These are phyloP conservation scores for Torulaspora pretoriensis DNA, from an alignment of 1,139 yeast species.

Conservation along the genomic window DNA sequence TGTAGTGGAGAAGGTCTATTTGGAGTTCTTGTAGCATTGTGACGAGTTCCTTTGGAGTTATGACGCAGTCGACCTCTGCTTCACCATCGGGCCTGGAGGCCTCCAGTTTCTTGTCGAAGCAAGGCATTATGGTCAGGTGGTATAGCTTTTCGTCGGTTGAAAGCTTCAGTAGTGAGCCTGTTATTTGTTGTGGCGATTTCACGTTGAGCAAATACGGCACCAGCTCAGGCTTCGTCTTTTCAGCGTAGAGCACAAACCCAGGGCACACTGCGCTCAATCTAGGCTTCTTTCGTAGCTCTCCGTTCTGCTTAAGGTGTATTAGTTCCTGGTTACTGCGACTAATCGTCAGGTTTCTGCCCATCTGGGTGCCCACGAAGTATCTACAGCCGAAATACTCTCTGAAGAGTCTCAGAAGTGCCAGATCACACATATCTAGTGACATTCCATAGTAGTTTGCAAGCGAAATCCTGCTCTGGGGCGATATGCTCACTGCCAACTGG, in stretches of 20 bases:
- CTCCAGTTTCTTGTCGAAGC: conserved; percentile 93
- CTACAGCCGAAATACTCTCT: conserved; percentile 60
- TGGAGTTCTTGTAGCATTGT: conserved; percentile 58
- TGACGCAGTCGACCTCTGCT: conserved; percentile 84
- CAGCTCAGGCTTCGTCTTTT: conserved; percentile 87
- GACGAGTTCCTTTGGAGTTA: conserved; percentile 83
- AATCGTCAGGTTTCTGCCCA: conserved; percentile 71
- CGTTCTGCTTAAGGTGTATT: conserved; percentile 31
- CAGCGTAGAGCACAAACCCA: conserved; percentile 95
- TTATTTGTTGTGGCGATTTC: conserved; percentile 90
- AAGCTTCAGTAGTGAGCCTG: conserved; percentile 69
- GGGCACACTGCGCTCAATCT: conserved; percentile 75
- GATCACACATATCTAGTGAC: conserved; percentile 55
- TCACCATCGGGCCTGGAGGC: conserved; percentile 76
- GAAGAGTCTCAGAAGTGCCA: conserved; percentile 55
- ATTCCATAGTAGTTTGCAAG: conserved; percentile 64
- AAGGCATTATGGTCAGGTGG: conserved; percentile 89
- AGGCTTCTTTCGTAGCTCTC: conserved; percentile 15
- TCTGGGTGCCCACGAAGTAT: conserved; percentile 77
- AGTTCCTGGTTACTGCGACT: conserved; percentile 56
- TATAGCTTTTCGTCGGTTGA: conserved; percentile 46
- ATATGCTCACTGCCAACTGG: conserved; percentile 68
- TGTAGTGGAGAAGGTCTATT: conserved; percentile 38
- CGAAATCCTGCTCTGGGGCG: conserved; percentile 84
- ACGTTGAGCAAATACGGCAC: conserved; percentile 59